phyloP scores from a whole-genome alignment of 805 yeast species.

The Candida namnaoensis region DNA sequence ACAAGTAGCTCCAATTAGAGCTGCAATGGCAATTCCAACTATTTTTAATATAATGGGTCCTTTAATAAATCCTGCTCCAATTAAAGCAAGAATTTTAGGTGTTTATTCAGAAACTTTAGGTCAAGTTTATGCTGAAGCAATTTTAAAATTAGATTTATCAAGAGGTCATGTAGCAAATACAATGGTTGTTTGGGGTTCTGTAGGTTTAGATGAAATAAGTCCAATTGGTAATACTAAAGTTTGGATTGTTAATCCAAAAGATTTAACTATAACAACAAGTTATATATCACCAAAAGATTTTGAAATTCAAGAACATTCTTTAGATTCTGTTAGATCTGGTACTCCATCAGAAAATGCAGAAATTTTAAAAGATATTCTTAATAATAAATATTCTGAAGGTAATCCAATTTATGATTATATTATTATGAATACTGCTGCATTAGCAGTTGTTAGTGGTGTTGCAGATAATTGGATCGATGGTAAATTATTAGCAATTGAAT shows the following conservation, averaged over 20 bases:
- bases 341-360: slow-evolving; percentile 83
- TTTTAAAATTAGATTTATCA: slow-evolving; percentile 47
- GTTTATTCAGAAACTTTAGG: slow-evolving; percentile 80
- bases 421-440: slow-evolving; percentile 80
- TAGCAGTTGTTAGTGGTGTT: slow-evolving; percentile 70
- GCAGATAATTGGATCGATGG: slow-evolving; percentile 72
- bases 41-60: slow-evolving; percentile 95
- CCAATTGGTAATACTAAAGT: slow-evolving; percentile 77
- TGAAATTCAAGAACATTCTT: slow-evolving; percentile 65
- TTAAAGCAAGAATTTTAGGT: slow-evolving; percentile 77
- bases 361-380: slow-evolving; percentile 33
- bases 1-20: slow-evolving; percentile 69
- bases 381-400: slow-evolving; percentile 30
- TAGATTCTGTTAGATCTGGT: slow-evolving; percentile 67
- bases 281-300: slow-evolving; percentile 67
- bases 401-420: slow-evolving; percentile 82
- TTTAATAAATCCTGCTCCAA: slow-evolving; percentile 80
- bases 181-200: slow-evolving; percentile 88
- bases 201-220: slow-evolving; percentile 89
- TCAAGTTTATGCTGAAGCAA: slow-evolving; percentile 75
- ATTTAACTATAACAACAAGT: slow-evolving; percentile 33
- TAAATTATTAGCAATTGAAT: slow-evolving; percentile 57
- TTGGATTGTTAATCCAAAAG: slow-evolving; percentile 55
- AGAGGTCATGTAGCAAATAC: slow-evolving; percentile 40
- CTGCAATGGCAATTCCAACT: slow-evolving; percentile 79